Conservation (phyloP, 2,329 filamentous ascomycete species). For the Pseudodiploospora longispora region DNA sequence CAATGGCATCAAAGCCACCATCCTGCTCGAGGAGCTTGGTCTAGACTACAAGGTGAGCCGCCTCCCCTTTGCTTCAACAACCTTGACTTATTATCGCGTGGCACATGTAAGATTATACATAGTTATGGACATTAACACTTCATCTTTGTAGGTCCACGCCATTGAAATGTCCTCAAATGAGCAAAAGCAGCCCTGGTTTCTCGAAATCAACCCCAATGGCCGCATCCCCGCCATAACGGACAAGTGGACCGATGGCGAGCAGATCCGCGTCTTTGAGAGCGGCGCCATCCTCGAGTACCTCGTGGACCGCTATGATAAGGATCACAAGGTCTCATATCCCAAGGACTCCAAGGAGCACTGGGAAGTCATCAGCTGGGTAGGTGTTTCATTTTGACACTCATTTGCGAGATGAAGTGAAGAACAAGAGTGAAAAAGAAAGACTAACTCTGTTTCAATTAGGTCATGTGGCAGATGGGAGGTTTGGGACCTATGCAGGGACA, state of each 20-base stretch:
- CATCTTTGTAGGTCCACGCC: slow-evolving; percentile 36
- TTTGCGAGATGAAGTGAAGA: neutral
- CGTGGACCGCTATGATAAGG: slow-evolving; percentile 69
- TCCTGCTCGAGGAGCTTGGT: slow-evolving; percentile 76
- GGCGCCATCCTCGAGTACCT: slow-evolving; percentile 81
- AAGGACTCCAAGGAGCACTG: slow-evolving; percentile 64
- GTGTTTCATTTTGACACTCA: slow-evolving; percentile 9
- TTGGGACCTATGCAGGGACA: slow-evolving; percentile 76
- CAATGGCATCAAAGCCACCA: slow-evolving; percentile 85
- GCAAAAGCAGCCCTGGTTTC: slow-evolving; percentile 84
- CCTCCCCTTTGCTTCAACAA: neutral
- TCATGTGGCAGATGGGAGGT: slow-evolving; percentile 71
- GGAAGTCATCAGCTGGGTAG: slow-evolving; percentile 70
- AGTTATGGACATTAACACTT: neutral
- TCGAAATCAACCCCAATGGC: slow-evolving; percentile 87
- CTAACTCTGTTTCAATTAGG: slow-evolving; percentile 20
- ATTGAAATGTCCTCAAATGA: slow-evolving; percentile 66
- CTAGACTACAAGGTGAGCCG: slow-evolving; percentile 62
- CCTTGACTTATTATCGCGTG: neutral
- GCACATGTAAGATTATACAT: neutral
- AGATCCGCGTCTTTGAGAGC: slow-evolving; percentile 73
- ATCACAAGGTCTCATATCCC: slow-evolving; percentile 77
- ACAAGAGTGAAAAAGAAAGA: neutral
- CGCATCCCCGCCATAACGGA: slow-evolving; percentile 85
- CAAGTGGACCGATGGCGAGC: slow-evolving; percentile 62